phyloP scores from a whole-genome alignment of 441 rosid genomes.

The Gossypium trilobum region DNA sequence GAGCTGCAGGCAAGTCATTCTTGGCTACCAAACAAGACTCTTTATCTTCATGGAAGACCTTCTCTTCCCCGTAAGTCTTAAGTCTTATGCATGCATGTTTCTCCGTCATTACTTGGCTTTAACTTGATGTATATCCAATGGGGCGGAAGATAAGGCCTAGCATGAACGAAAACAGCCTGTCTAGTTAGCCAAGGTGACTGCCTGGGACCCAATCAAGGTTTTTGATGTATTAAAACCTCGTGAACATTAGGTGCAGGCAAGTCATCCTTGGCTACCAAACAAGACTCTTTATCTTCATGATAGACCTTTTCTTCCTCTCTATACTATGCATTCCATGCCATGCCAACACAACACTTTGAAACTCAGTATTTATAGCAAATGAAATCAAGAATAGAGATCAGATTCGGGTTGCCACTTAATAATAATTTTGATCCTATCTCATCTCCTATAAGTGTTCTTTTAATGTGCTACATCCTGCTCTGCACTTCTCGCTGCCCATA shows the following conservation, averaged over 20 bases:
- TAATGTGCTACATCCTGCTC: not conserved
- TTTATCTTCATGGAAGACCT: constrained; percentile 20
- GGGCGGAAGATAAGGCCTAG: constrained; percentile 24
- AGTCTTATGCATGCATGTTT: not conserved
- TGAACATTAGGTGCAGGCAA: constrained; percentile 19
- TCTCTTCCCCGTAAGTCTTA: constrained; percentile 7
- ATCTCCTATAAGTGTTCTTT: not conserved
- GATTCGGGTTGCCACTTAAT: not conserved
- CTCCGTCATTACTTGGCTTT: not conserved
- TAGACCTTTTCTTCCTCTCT: constrained; percentile 18
- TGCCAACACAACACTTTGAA: not conserved
- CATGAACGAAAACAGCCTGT: constrained; percentile 29
- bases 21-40: constrained; percentile 25
- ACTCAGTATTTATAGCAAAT: constrained; percentile 16
- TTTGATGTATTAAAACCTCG: not conserved
- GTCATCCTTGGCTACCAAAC: constrained; percentile 33
- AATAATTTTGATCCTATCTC: not conserved
- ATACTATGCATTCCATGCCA: not conserved
- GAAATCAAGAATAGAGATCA: not conserved
- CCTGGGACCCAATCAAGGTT: constrained; percentile 16
- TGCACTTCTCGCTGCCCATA: constrained; percentile 9
- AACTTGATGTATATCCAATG: not conserved
- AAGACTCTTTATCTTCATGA: constrained; percentile 21
- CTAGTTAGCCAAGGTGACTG: constrained; percentile 30
- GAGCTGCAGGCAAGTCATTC: constrained; percentile 21